phyloP scores from a whole-genome alignment of 495 filamentous ascomycete species.

The Extremus antarcticus region DNA sequence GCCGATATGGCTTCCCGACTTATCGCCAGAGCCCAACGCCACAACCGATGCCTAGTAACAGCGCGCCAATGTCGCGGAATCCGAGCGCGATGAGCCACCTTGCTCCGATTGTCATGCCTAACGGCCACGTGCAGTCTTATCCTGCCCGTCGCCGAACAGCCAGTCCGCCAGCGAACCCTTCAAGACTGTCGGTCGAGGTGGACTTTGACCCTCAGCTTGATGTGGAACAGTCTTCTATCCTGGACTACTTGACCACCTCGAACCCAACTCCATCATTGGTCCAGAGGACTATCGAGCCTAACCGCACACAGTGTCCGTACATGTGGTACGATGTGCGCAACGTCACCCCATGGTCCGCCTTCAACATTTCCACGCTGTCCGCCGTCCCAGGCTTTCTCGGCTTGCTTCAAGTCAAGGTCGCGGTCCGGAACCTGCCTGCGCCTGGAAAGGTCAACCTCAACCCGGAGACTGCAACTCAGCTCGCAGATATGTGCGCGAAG shows the following conservation, averaged over 20 bases:
- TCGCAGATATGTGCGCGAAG: slow-evolving; percentile 56
- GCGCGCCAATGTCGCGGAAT: slow-evolving; percentile 13
- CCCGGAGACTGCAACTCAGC: slow-evolving; percentile 61
- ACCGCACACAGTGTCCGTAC: slow-evolving; percentile 61
- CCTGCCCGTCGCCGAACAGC: slow-evolving; percentile 21
- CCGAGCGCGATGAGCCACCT: slow-evolving; percentile 24
- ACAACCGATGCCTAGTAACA: slow-evolving; percentile 51
- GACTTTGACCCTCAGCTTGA: slow-evolving; percentile 14
- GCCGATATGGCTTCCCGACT: slow-evolving; percentile 66
- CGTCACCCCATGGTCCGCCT: slow-evolving; percentile 67
- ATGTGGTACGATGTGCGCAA: slow-evolving; percentile 95
- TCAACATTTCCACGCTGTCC: slow-evolving; percentile 60
- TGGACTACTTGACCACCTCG: slow-evolving; percentile 64
- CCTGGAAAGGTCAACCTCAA: slow-evolving; percentile 41
- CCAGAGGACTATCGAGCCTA: slow-evolving; percentile 57
- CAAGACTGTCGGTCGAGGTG: slow-evolving; percentile 36
- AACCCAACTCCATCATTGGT: slow-evolving; percentile 78
- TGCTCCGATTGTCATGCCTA: slow-evolving; percentile 18
- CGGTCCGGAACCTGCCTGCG: slow-evolving; percentile 50
- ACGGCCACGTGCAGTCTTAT: slow-evolving; percentile 21
- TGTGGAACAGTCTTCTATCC: slow-evolving; percentile 52
- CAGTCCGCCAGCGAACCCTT: slow-evolving; percentile 34
- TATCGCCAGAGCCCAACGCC: slow-evolving; percentile 49
- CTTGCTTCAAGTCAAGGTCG: slow-evolving; percentile 62
- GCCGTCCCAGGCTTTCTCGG: slow-evolving; percentile 59